phyloP scores from a whole-genome alignment of 495 filamentous ascomycete genomes.

The Patellaria atrata region DNA sequence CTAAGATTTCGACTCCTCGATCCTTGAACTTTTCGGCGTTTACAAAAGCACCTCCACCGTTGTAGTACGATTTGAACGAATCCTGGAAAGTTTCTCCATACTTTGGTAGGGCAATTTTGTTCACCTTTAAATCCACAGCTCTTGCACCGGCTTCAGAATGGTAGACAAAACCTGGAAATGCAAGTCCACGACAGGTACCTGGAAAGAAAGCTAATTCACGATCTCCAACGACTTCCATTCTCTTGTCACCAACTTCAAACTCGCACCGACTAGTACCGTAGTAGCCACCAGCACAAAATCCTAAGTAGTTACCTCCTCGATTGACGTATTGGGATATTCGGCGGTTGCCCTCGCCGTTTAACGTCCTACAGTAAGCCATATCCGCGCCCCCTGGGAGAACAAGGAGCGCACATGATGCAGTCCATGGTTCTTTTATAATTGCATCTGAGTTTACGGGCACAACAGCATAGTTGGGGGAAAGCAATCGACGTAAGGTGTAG shows the following conservation, averaged over 20 bases:
- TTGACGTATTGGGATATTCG: conserved; percentile 72
- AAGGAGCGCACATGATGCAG: conserved; percentile 67
- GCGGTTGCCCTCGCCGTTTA: conserved; percentile 81
- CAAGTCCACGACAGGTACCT: conserved; percentile 68
- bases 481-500: conserved; percentile 71
- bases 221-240: conserved; percentile 72
- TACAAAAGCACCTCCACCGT: conserved; percentile 92
- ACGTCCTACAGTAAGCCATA: conserved; percentile 70
- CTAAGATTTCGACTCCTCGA: conserved; percentile 63
- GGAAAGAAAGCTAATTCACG: conserved; percentile 84
- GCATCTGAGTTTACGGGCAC: conserved; percentile 64
- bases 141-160: conserved; percentile 73
- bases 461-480: conserved; percentile 90
- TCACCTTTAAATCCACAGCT: conserved; percentile 53
- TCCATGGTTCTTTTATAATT: conserved; percentile 87
- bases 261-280: conserved; percentile 72
- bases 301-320: conserved; percentile 72
- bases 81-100: conserved; percentile 36
- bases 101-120: conserved; percentile 41
- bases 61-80: conserved; percentile 70
- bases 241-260: conserved; percentile 73
- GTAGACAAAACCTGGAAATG: conserved; percentile 86
- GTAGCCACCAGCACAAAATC: conserved; percentile 90
- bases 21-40: conserved; percentile 50
- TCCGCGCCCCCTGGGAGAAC: conserved; percentile 95